Base-by-base conservation (phyloP, 805 yeast genomes). In the Monosporozyma yasuniensis region DNA sequence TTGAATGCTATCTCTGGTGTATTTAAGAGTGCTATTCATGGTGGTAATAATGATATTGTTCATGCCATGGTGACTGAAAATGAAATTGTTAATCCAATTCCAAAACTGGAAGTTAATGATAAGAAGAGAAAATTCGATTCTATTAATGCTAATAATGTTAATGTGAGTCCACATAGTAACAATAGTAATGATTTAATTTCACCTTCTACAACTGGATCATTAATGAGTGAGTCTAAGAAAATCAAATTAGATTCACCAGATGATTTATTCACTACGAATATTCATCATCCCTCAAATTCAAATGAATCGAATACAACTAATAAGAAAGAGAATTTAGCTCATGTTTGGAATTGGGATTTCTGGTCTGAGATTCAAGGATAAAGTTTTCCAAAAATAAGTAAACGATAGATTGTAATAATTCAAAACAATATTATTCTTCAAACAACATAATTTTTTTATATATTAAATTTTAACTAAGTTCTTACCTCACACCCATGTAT, bases 211-310 rank as follows among this genome's bases (percentile, higher is more conserved):
- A 50, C 61, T 19, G 47, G 38, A 3, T 56, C 60, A 12, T 47
- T 62, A 44, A 65, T 65, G 68, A 54, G 62, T 38, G 69, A 65
- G 9, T 63, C 69, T 14, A 65, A 65, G 52, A 61, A 57, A 39
- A 52, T 65, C 14, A 65, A 65, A 43, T 46, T 65, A 23, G 68
- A 65, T 50, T 64, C 68, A 11, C 69, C 69, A 3, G 69, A 63
- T 44, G 68, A 65, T 49, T 50, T 59, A 54, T 64, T 61, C 47
- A 18, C 39, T 18, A 19, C 22, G 11, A 35, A 9, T 8, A 9
- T 19, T 12, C 9, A 30, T 44, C 16, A 50, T 27, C n/a, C 10
- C 12, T 37, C 35, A 30, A 27, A 6, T 8, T 14, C 19, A 11
- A 19, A 25, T 25, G 6, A 21, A 27, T 10, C n/a, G 5, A 3